Base-by-base conservation (phyloP, 1,284 basidiomycete species). In the Cutaneotrichosporon sp. region DNA sequence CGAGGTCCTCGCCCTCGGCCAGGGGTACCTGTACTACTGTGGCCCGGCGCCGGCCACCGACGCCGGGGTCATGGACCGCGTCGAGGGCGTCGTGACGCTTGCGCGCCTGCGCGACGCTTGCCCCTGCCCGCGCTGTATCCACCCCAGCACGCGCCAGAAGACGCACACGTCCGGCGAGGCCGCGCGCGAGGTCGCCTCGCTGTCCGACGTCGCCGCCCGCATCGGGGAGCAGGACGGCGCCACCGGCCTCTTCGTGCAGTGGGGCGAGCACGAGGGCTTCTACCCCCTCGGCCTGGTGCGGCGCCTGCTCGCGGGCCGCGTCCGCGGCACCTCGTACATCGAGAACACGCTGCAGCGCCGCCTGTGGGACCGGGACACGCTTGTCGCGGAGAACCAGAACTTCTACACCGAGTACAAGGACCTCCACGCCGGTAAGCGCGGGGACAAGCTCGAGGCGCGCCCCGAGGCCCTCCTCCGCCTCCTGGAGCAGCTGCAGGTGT, bases 111-210 rank as follows among this genome's bases (percentile, higher is more conserved):
- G 86, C 22, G 87, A 88, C 69, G 79, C 83, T 0, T 88, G 87
- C 67, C 80, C 80, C 38, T 86, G 86, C 65, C 70, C 78, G 0
- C 71, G 79, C 9, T 90, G 87, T 62, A 81, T 92, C 6, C 88
- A 94, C 71, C 85, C 87, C 0, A 84, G 85, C n/a, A 91, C 88
- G 0, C 80, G 79, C 11, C 91, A 94, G 77, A 91, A 90, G 66
- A 82, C 92, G 1, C 87, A 89, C 72, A 90, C 79, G 5, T 82
- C 62, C 2, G 62, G 62, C 34, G 65, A 67, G 51, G 65, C 65
- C 14, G 52, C 29, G 16, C 59, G 62, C 31, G 42, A 53, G 4
- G 59, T 64, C n/a, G 42, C 31, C 20, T n/a, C 10, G 18, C 29
- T 29, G 7, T 84, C 0, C 63, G 83, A 73, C 84, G 56, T 81